Base-by-base conservation (phyloP, 352 stramenopile species). In the Globisporangium yorkense region DNA sequence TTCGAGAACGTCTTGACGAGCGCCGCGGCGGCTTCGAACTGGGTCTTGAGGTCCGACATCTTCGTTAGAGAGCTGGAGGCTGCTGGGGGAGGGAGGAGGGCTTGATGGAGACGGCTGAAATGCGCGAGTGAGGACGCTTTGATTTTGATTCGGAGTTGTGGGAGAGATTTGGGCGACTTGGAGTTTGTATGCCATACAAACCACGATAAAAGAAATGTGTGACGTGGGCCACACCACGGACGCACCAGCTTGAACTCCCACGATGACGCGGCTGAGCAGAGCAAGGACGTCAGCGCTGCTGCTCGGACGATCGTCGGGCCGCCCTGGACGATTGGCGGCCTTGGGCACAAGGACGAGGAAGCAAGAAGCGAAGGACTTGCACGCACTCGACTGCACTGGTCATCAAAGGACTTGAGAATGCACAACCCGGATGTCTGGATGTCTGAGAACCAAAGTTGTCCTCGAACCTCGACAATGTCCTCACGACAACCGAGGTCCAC, bases 21-120 rank as follows among this genome's bases (percentile, higher is more conserved):
- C 53, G 79, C 86, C 40, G 82, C 86, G 16, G 86, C 84, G 53
- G 76, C 80, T 84, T 95, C 82, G 65, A 95, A 95, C 57, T 91
- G 59, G 46, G 81, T 64, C 70, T 89, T 88, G 46, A 93, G 72
- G 75, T 91, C 80, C 67, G 83, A 91, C 85, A 94, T 95, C 12
- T 57, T 68, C 40, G 49, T 43, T 5, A n/a, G 43, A 5, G 37
- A 16, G 27, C 13, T 18, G 39, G 16, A 24, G 24, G 27, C 24
- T 27, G 24, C 24, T 27, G 18, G 33, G 44, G 31, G 20, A 46
- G n/a, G 37, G 51, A 43, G 24, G 50, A 48, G 18, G 44, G 50
- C 57, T 61, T 54, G 51, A 13, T 46, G 24, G 53, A 62, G 54
- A 56, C 51, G 37, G 61, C 55, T 58, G 54, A 63, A 65, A 65